Base-by-base conservation (phyloP, 2,329 filamentous ascomycete genomes). In the Keithomyces neogunnii region DNA sequence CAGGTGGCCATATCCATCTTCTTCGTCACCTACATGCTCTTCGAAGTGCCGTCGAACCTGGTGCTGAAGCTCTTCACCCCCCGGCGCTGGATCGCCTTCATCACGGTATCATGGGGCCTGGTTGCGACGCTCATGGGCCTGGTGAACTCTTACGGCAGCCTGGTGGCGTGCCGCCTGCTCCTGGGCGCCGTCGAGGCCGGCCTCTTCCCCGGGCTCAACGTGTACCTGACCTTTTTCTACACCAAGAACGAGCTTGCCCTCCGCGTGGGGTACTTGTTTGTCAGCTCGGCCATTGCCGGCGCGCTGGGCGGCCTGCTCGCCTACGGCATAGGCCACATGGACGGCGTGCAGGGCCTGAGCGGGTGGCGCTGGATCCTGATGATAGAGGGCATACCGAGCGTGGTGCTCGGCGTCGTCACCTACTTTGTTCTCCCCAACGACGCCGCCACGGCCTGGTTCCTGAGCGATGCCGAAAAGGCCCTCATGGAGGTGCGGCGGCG, bases 141-240 rank as follows among this genome's bases (percentile, higher is more conserved):
- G 3, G 80, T 82, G 11, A 72, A 84, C 40, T 83, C 73, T 54
- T 89, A 84, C 60, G 80, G 73, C 43, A 74, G 78, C 2, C 70
- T 91, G 3, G 69, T 90, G n/a, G 85, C 78, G 5, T 84, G 82
- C 56, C 82, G 86, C 4, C 62, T 90, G 0, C 68, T 89, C 11
- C 77, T 90, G 0, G 86, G 86, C 4, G 72, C 77, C 5, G 75
- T 88, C 39, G 85, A 88, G 66, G 84, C 81, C 0, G 85, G 85
- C 0, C 69, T 88, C 0, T 88, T 88, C 56, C 85, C 86, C 0
- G 85, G 85, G 0, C 68, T 86, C 56, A 82, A 79, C 4, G 68
- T 85, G 19, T 88, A 88, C 58, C 73, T 90, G 19, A 89, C 86
- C 0, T 78, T 89, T 57, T 89, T 88, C 72, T 90, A 90, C 69